Base-by-base conservation (phyloP, 2,329 filamentous ascomycete genomes). In the Pseudogymnoascus sp. region DNA sequence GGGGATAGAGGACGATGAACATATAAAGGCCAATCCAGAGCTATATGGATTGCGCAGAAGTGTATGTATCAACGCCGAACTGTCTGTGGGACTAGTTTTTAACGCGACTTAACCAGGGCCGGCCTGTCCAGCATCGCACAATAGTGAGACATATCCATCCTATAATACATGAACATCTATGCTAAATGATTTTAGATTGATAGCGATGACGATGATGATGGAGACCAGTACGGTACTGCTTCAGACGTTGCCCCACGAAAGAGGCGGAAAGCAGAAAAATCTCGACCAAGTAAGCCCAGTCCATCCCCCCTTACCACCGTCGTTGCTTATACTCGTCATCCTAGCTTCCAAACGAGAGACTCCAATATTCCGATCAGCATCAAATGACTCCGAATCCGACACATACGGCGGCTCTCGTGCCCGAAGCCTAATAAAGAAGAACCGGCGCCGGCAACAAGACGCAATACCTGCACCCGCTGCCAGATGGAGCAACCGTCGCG, bases 41-140 rank as follows among this genome's bases (percentile, higher is more conserved):
- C 80, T 99, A 7, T 99, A 97, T 78, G 94, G 94, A 57, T 81
- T 99, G 67, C 86, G 94, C 68, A 85, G 94, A 77, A 99, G 94
- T 78, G 92, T 94, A 86, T 65, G 88, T 76, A 59, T 65, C 35
- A 58, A 60, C 35, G 35, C 25, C 37, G 12, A 72, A 74, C 77
- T 70, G 47, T 18, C 47, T 33, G 77, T 70, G 65, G 54, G 59
- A 59, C 62, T 18, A 58, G 20, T 37, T 58, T 58, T 58, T 37
- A 37, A 37, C 33, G 25, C 37, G 22, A 58, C 33, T 25, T 20
- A 61, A 58, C 7, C 59, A 73, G 71, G 84, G 85, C 67, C 82
- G 85, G 67, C 81, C 81, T 64, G 79, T 79, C 63, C 83, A 84
- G 69, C 83, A 83, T 57, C 67, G 66, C 63, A 64, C 68, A 67